Evolutionary conservation across 345 rosid genomes (phyloP).

Genomic region (Eutrema japonicum): DNA sequence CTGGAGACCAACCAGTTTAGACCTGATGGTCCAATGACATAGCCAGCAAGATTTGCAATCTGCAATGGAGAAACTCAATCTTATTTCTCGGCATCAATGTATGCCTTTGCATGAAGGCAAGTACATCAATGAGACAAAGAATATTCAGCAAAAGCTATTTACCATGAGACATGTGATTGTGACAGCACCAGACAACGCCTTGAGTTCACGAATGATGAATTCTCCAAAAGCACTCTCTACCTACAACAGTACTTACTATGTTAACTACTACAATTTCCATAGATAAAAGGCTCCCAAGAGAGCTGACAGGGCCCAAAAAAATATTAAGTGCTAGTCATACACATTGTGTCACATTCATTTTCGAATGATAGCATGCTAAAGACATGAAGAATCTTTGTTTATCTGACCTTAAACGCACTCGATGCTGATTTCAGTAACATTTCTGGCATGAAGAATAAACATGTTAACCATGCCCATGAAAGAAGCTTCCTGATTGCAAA

Average conservation of each 20-base stretch:
- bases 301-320: neutral
- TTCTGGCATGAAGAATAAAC: constrained; percentile 93
- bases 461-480: constrained; percentile 99
- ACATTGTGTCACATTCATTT: neutral
- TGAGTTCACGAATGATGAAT: constrained; percentile 65
- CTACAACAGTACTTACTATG: constrained; percentile 44
- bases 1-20: constrained; percentile 70
- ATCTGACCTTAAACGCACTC: constrained; percentile 60
- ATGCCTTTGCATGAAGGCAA: neutral
- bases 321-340: too few species aligned
- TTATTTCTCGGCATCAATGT: neutral
- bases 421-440: constrained; percentile 81
- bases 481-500: constrained; percentile 81
- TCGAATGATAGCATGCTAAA: neutral
- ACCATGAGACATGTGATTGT: constrained; percentile 97
- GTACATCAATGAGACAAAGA: neutral
- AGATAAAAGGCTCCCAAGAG: constrained; percentile 2
- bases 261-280: constrained; percentile 3
- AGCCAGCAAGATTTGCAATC: constrained; percentile 94
- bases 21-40: constrained; percentile 86
- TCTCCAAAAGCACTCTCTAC: constrained; percentile 61
- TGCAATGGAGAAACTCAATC: constrained; percentile 41
- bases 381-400: neutral
- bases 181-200: constrained; percentile 80
- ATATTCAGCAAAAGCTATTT: constrained; percentile 29